Evolutionary conservation across 345 rosid species (phyloP), one percentile per base, ranked within the genome.

Genomic region (Psidium guajava): DNA sequence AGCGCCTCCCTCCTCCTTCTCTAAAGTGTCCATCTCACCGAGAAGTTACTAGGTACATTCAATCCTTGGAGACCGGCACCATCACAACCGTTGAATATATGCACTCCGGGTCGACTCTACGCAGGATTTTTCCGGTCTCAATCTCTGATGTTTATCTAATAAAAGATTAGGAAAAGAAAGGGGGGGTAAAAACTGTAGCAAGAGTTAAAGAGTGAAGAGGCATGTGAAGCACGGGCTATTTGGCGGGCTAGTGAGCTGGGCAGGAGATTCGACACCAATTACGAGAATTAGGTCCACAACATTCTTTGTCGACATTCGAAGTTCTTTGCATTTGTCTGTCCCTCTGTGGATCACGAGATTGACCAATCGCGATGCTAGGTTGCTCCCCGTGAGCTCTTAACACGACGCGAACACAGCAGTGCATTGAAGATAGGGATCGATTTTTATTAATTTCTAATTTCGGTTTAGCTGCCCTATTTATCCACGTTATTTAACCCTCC

Each of bases 301-400:
- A 18, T 36, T 40, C 25, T 36, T 69, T 69, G 80, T 69, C 80
- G 25, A 69, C 80, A 69, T 69, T 36, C 47, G 51, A 47, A 25
- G 47, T 83, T 61, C 40, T 52, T 83, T 75, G 18, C 47, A 21
- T 69, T 18, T 36, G 83, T 36, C 0, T 82, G 36, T 16, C 52
- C 54, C 20, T 15, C 54, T 47, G 47, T 16, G 83, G 53, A 53
- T 85, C 86, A 85, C 86, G 75, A 56, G 86, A 85, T 54, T 27
- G 83, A 81, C 54, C 54, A 85, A 85, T 85, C 69, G 69, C 57
- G 3, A 21, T 25, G 86, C 54, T 80, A 44, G 32, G 64, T 69
- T 69, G 12, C 49, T 11, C 50, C 86, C 86, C 85, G 85, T 83
- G 85, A 83, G 73, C 85, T 47, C 85, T 49, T 9, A 18, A 52